These are phyloP conservation scores for Neophaeococcomyces mojaviensis DNA, from an alignment of 2,329 filamentous ascomycete species.

Conservation along the genomic window DNA sequence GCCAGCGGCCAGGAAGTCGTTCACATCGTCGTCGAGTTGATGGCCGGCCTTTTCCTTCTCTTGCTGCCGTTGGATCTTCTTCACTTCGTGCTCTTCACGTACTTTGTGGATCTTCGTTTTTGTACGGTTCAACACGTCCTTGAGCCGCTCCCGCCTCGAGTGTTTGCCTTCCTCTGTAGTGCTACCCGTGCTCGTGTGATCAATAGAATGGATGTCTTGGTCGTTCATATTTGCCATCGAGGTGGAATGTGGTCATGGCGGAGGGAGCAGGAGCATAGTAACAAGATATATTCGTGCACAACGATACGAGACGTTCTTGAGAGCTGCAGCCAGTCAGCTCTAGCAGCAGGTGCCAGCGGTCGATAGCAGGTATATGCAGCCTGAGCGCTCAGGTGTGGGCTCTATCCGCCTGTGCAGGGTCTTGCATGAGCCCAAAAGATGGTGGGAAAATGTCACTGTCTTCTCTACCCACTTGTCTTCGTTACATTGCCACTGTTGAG, in stretches of 20 bases:
- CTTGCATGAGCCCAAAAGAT: too few relatives aligned
- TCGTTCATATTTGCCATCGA: constrained; percentile 6
- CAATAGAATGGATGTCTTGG: constrained; percentile 17
- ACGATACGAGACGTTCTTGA: too few relatives aligned
- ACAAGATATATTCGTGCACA: neutral
- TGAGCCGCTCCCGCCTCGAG: constrained; percentile 17
- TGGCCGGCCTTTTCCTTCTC: constrained; percentile 12
- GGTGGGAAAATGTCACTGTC: too few relatives aligned
- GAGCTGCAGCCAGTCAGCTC: too few relatives aligned
- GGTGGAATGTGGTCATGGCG: constrained; percentile 14
- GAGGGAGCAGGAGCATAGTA: neutral
- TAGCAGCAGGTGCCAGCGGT: too few relatives aligned
- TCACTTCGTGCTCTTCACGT: constrained; percentile 5
- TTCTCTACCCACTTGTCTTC: too few relatives aligned
- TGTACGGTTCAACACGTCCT: constrained; percentile 19
- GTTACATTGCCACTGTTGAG: too few relatives aligned
- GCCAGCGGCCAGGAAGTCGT: constrained; percentile 21
- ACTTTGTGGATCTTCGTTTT: constrained; percentile 23
- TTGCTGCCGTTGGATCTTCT: neutral
- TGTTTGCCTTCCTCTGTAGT: constrained; percentile 7
- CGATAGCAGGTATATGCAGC: too few relatives aligned
- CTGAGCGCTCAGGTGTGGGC: too few relatives aligned
- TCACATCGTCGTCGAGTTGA: constrained; percentile 17
- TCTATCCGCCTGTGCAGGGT: too few relatives aligned
- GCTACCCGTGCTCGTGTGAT: constrained; percentile 8